Evolutionary conservation across 2,329 filamentous ascomycete species (phyloP), one percentile per base, ranked within the genome.

Genomic region (Neophaeococcomyces mojaviensis): DNA sequence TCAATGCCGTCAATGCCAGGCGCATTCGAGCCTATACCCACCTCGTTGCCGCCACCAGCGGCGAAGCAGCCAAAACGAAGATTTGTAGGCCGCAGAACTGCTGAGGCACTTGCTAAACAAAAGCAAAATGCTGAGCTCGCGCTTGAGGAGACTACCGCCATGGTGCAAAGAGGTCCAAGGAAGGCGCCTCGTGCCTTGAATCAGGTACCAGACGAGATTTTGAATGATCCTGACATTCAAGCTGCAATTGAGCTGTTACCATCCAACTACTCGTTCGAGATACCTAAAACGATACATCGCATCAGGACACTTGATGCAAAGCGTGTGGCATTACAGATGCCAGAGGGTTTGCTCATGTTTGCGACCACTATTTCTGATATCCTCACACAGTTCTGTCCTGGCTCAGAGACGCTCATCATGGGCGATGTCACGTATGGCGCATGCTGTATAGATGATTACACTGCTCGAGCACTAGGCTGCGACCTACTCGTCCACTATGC

Each of bases 401-500:
- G 86, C 1, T 84, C 85, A 33, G 87, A 94, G 63, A 97, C 90
- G 2, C 74, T 97, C 44, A 98, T 98, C 64, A 98, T 98, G 92
- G 92, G 92, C 50, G 92, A 98, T 63, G 92, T 98, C 35, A 98
- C 92, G 1, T 98, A 98, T 64, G 92, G 92, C 52, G 92, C 92
- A 18, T 98, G 92, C 71, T 98, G 92, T 62, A 96, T 98, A 58
- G 92, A 98, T 64, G 92, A 98, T 68, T 98, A 94, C 68, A 98
- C 92, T 0, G 94, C 92, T 1, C 76, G 90, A 36, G 92, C 94
- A 1, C 76, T 98, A 18, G 92, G 88, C 1, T 98, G 92, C 63
- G 92, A 98, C 58, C 72, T 98, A 5, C 74, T 98, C 8, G 86
- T 98, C 1, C 92, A 98, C 68, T 98, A 98, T 62, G 92, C 92